phyloP scores from a whole-genome alignment of 306 rosid species.

The Casuarina glauca region DNA sequence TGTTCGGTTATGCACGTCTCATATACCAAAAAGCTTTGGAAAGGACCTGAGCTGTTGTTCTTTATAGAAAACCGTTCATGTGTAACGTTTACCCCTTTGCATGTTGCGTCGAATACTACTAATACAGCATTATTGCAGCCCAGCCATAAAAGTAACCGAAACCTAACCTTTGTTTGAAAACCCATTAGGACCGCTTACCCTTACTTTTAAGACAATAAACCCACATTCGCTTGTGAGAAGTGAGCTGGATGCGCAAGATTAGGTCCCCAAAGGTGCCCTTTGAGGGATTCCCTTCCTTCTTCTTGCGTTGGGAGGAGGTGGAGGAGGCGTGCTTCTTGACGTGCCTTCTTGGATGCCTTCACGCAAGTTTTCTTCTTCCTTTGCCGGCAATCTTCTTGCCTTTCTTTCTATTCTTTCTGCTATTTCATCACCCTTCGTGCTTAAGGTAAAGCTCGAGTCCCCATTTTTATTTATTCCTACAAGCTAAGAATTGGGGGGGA shows the following conservation, averaged over 20 bases:
- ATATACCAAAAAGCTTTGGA: neutral
- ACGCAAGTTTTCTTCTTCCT: conserved; percentile 41
- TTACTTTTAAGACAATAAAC: conserved; percentile 34
- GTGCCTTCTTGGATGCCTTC: conserved; percentile 45
- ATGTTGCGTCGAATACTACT: too few species aligned
- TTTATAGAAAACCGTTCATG: neutral
- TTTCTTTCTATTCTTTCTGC: conserved; percentile 47
- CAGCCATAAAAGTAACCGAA: conserved; percentile 28
- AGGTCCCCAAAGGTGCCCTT: conserved; percentile 69
- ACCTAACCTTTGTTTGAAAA: conserved; percentile 21
- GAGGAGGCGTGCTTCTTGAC: conserved; percentile 36
- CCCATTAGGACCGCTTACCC: conserved; percentile 44
- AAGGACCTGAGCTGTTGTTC: conserved; percentile 22
- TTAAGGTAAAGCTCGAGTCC: conserved; percentile 40
- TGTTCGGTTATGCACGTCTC: neutral
- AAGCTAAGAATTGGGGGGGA: conserved; percentile 19
- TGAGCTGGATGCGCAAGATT: conserved; percentile 52
- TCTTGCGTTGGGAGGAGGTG: conserved; percentile 53
- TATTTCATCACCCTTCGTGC: conserved; percentile 47
- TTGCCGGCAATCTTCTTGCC: conserved; percentile 36
- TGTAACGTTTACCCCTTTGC: too few species aligned
- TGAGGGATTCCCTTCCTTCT: conserved; percentile 75
- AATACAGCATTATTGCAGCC: conserved; percentile 25
- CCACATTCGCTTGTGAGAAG: conserved; percentile 42
- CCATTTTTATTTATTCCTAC: conserved; percentile 51